phyloP scores from a whole-genome alignment of 768 basidiomycete species.

The Rhodosporidiobolus odoratus region DNA sequence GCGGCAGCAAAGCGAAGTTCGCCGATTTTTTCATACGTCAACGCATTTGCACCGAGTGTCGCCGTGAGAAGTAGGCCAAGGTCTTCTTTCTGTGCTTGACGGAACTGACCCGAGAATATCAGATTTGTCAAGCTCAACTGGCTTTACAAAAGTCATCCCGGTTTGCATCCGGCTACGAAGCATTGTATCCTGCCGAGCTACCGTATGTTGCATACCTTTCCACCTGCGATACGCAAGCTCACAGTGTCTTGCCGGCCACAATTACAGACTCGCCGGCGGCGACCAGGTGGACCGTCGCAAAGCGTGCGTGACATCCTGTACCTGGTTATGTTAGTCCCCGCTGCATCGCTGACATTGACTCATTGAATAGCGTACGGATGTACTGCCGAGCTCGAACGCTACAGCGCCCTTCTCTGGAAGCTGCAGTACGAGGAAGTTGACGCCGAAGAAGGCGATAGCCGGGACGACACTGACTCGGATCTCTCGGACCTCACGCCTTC shows the following conservation, averaged over 20 bases:
- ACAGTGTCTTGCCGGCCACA: too few species aligned
- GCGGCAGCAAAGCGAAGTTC: neutral
- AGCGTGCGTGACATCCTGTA: too few species aligned
- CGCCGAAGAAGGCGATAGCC: neutral
- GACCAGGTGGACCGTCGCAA: too few species aligned
- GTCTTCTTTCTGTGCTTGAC: neutral
- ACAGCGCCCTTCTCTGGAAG: neutral
- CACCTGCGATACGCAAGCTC: neutral
- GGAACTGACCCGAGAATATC: neutral
- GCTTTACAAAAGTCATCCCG: neutral
- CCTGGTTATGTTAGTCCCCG: too few species aligned
- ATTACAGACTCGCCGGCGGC: too few species aligned
- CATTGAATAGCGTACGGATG: neutral
- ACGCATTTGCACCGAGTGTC: neutral
- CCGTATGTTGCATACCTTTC: neutral
- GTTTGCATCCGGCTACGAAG: neutral
- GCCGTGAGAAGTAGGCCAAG: neutral
- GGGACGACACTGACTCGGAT: neutral
- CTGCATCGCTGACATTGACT: too few species aligned
- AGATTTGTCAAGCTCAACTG: neutral
- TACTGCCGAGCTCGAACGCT: neutral
- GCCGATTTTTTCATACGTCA: slow-evolving; percentile 7
- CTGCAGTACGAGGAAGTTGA: neutral
- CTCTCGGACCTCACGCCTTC: too few species aligned
- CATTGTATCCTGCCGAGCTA: neutral